Conservation (phyloP, 176 grass and related monocot genomes). For the Carex pumila region DNA sequence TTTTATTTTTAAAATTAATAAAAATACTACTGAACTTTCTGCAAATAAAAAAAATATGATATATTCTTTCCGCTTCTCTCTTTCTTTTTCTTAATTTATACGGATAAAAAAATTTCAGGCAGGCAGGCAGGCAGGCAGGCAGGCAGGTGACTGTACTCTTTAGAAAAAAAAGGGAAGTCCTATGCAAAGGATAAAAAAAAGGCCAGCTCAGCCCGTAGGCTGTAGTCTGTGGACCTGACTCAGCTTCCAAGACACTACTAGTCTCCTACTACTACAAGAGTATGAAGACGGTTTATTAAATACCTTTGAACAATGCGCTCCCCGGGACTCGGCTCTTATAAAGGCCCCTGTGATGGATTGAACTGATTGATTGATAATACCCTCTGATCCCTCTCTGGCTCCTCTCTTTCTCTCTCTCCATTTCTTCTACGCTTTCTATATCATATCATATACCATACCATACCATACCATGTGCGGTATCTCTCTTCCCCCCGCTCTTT, state of each 20-base stretch:
- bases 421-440: background rate
- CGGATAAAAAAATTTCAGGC: no score
- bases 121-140: no score
- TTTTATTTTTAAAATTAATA: no score
- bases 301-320: constrained; percentile 16
- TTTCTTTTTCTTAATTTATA: no score
- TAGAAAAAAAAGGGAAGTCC: no score
- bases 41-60: no score
- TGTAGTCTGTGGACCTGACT: background rate
- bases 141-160: no score
- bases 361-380: constrained; percentile 41
- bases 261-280: background rate
- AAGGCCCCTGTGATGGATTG: constrained; percentile 23
- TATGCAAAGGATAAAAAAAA: no score
- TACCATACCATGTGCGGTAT: background rate
- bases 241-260: background rate
- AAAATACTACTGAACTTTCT: no score
- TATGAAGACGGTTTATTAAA: background rate
- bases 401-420: background rate
- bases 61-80: no score
- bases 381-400: background rate
- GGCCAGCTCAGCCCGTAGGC: no score
- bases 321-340: constrained; percentile 26
- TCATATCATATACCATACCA: background rate
- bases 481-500: background rate